Evolutionary conservation across 1,284 basidiomycete genomes (phyloP).

Genomic region (Cerioporus squamosus): DNA sequence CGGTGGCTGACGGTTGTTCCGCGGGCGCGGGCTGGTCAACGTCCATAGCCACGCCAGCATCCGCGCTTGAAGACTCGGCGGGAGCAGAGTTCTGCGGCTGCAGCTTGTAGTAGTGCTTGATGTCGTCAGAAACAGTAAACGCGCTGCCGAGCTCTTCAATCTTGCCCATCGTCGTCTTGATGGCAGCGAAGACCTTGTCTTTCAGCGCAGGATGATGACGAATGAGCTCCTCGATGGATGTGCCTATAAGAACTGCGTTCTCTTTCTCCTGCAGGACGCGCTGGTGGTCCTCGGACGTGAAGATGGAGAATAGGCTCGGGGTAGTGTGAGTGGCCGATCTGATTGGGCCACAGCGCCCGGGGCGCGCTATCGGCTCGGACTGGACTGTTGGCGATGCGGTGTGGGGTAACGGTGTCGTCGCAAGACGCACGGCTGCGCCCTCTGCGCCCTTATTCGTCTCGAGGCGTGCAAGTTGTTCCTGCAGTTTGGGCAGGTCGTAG

Average conservation of each 20-base stretch:
- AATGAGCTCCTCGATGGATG: conserved; percentile 93
- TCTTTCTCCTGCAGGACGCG: conserved; percentile 94
- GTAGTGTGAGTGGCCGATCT: conserved; percentile 87
- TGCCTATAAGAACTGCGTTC: conserved; percentile 87
- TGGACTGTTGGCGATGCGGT: conserved; percentile 94
- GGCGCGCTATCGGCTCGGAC: no score
- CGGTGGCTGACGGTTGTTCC: neutral
- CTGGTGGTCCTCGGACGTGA: conserved; percentile 85
- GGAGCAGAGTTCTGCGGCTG: conserved; percentile 38
- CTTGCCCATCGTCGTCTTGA: conserved; percentile 71
- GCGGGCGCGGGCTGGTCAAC: conserved; percentile 15
- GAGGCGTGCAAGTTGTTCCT: conserved; percentile 73
- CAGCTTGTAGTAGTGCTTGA: conserved; percentile 70
- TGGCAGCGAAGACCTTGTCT: conserved; percentile 74
- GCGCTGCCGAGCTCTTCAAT: conserved; percentile 75
- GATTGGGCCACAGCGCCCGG: conserved; percentile 96
- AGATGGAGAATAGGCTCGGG: conserved; percentile 83
- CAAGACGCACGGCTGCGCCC: conserved; percentile 58
- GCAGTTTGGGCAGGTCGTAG: conserved; percentile 91
- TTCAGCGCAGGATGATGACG: conserved; percentile 95
- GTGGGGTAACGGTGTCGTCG: conserved; percentile 82
- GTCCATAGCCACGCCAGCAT: conserved; percentile 56
- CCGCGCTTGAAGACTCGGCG: conserved; percentile 26
- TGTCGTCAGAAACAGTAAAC: conserved; percentile 60
- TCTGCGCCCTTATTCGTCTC: conserved; percentile 79